Percentiles rank a stretch among this genome's conserved stretches.
Evolutionary conservation across 805 yeast species (phyloP).

Genomic region (Dipodascus geniculatus): DNA sequence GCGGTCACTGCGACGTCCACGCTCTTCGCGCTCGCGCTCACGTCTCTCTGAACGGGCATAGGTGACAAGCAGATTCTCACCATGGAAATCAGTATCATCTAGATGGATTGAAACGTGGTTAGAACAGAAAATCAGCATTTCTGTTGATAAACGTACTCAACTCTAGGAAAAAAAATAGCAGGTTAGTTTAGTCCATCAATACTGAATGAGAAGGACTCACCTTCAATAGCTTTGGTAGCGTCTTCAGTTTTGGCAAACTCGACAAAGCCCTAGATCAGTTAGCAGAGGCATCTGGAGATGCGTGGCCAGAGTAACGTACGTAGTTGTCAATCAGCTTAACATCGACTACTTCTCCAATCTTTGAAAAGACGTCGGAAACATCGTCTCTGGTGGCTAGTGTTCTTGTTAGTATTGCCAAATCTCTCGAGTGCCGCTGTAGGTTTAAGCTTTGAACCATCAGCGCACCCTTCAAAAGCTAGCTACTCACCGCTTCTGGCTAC

Average conservation of each 20-base stretch:
- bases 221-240: conserved; percentile 21
- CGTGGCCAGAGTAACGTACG: neutral
- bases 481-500: neutral
- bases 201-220: too few relatives aligned
- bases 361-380: conserved; percentile 34
- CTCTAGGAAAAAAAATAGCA: conserved; percentile 9
- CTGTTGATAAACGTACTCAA: conserved; percentile 9
- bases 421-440: too few relatives aligned
- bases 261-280: conserved; percentile 18
- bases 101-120: too few relatives aligned
- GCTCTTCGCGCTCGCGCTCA: conserved; percentile 14
- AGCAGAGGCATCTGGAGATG: neutral
- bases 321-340: conserved; percentile 39
- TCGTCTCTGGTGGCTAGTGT: conserved; percentile 24
- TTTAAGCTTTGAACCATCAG: too few relatives aligned
- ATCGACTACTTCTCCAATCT: conserved; percentile 42
- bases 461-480: too few relatives aligned
- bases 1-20: conserved; percentile 15
- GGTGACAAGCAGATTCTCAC: conserved; percentile 25
- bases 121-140: too few relatives aligned
- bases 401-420: neutral
- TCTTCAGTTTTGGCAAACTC: conserved; percentile 22
- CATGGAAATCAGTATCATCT: conserved; percentile 24
- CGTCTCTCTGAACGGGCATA: conserved; percentile 20
- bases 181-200: too few relatives aligned